Evolutionary conservation across 163 green algal species (phyloP), one percentile per base, ranked within the genome.

Genomic region (Scenedesmus sp.): DNA sequence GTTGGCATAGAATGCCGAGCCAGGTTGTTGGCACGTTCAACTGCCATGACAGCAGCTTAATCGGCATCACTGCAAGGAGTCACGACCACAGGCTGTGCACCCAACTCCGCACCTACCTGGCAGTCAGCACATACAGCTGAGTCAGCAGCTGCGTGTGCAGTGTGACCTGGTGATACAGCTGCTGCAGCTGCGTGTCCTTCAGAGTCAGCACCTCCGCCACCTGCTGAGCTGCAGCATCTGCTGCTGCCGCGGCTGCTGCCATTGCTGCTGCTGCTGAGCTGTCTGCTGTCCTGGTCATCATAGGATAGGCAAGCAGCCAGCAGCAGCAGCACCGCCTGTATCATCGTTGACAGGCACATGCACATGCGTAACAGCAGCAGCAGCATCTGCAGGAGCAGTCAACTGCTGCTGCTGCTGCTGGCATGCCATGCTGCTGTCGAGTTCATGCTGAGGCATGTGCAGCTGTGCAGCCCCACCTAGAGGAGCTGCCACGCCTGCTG

Each of bases 111-210:
- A 53, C 46, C 10, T 10, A 65, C 53, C 76, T 51, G 10, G 70
- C 85, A 53, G 85, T 72, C 22, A 72, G 44, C 12, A 86, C 87
- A 35, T 91, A 86, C 49, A 91, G 40, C 87, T 91, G 87, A 68
- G 78, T 87, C 87, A 91, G 87, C 87, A 91, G 87, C 87, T 91
- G 87, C 15, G 46, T 73, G 26, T 91, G 87, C 30, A 91, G 56
- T 51, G 76, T 72, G 22, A 72, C 59, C 59, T 72, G 59, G 24
- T 72, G 59, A 18, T 72, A 72, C 59, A 72, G 59, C 59, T 72
- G 59, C 59, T 72, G 59, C 59, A 72, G 59, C 59, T 72, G 59
- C 22, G 53, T 44, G 35, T 43, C 76, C 18, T 76, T 43, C 51
- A 91, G 46, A 3, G 78, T 87, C 20, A 91, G 53, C 15, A 91